A percentile compares a stretch with the other conserved stretches of the same genome.
phyloP scores from a whole-genome alignment of 148 eudicot species.

The Linanthus parryae region DNA sequence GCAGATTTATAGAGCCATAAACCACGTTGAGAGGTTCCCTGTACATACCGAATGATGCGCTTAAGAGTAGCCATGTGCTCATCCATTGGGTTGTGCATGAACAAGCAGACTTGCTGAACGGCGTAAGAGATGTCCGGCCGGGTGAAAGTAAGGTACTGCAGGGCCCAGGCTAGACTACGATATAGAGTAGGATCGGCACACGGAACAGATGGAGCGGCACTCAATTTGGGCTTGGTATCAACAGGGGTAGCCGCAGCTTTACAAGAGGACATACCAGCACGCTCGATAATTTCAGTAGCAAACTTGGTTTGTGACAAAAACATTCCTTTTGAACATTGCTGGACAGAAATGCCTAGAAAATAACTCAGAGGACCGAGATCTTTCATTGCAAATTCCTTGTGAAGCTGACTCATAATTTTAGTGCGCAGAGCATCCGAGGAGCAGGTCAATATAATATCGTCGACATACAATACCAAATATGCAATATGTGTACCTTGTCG shows the following conservation, averaged over 20 bases:
- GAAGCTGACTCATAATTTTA: background rate
- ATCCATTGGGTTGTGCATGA: conserved; percentile 4
- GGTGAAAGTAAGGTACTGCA: conserved; percentile 10
- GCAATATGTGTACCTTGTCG: background rate
- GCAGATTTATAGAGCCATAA: background rate
- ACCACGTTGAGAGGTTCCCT: background rate
- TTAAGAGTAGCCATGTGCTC: conserved; percentile 4
- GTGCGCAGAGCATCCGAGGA: background rate
- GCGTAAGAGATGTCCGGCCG: conserved; percentile 10
- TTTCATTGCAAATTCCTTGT: background rate
- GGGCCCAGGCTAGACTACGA: conserved; percentile 6
- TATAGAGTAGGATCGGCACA: conserved; percentile 5
- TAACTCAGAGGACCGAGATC: background rate
- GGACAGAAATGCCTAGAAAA: too few relatives aligned
- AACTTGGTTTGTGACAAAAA: background rate
- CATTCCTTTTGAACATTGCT: too few relatives aligned
- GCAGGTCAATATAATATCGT: background rate
- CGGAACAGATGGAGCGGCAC: background rate
- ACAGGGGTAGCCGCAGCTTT: conserved; percentile 2
- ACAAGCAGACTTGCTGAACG: conserved; percentile 8
- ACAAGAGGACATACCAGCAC: conserved; percentile 11
- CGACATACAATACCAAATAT: too few relatives aligned
- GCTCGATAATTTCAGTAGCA: background rate
- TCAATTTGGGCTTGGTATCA: conserved; percentile 9
- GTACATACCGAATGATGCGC: conserved; percentile 1